Evolutionary conservation across 441 rosid genomes (phyloP).

Genomic region (Gossypium davidsonii): DNA sequence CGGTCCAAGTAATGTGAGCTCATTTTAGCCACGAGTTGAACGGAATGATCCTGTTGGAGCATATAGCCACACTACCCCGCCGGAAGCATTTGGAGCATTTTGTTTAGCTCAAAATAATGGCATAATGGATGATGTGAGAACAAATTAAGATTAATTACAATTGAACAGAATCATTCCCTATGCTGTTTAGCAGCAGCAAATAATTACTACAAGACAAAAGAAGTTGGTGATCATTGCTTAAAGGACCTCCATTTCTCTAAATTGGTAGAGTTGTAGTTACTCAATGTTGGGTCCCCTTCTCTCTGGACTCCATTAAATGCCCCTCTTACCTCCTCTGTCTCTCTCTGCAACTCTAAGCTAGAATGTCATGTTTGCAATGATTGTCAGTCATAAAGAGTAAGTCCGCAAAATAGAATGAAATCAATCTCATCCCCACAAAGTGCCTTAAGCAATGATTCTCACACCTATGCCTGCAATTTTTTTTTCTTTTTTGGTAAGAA

Average conservation of each 20-base stretch:
- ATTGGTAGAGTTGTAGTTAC: constrained; percentile 11
- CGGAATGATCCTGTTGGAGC: neutral
- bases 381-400: constrained; percentile 24
- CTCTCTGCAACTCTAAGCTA: constrained; percentile 10
- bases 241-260: constrained; percentile 11
- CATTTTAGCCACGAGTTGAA: neutral
- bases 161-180: constrained; percentile 18
- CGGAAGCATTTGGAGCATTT: too few species aligned
- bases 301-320: constrained; percentile 18
- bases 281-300: constrained; percentile 26
- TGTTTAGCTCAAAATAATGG: neutral
- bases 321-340: neutral
- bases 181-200: constrained; percentile 17
- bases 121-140: neutral
- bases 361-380: constrained; percentile 20
- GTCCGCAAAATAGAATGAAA: constrained; percentile 3
- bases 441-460: constrained; percentile 32
- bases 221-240: constrained; percentile 19
- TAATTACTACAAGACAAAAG: constrained; percentile 19
- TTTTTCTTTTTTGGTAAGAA: neutral
- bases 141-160: constrained; percentile 1
- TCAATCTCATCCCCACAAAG: constrained; percentile 11
- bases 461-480: constrained; percentile 22
- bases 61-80: too few species aligned
- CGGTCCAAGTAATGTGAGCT: neutral